phyloP scores from a whole-genome alignment of 495 filamentous ascomycete species.

The Penicillium coffeae region DNA sequence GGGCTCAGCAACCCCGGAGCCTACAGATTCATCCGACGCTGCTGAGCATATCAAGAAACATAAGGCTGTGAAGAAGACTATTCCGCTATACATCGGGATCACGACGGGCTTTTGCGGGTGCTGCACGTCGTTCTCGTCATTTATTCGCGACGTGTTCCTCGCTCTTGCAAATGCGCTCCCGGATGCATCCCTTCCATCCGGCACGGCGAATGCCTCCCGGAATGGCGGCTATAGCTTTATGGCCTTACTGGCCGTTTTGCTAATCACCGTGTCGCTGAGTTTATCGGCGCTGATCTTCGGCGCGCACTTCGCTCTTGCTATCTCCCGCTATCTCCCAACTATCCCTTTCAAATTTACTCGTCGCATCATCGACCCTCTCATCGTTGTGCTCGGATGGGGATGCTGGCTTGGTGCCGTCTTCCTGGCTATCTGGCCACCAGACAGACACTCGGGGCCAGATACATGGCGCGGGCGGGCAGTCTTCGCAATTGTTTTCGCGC shows the following conservation, averaged over 20 bases:
- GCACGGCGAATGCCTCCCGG: constrained; percentile 32
- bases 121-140: constrained; percentile 88
- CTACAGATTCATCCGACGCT: constrained; percentile 9
- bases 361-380: constrained; percentile 57
- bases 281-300: constrained; percentile 41
- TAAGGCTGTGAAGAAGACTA: constrained; percentile 63
- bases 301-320: constrained; percentile 73
- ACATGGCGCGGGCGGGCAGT: constrained; percentile 70
- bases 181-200: constrained; percentile 32
- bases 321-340: constrained; percentile 45
- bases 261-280: constrained; percentile 65
- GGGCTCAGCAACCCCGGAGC: constrained; percentile 26
- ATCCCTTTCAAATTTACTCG: constrained; percentile 56
- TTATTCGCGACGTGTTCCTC: constrained; percentile 82
- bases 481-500: constrained; percentile 82
- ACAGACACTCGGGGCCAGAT: constrained; percentile 36
- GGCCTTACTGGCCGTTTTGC: constrained; percentile 66
- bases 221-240: constrained; percentile 80
- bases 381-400: constrained; percentile 61
- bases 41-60: constrained; percentile 35
- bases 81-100: constrained; percentile 87
- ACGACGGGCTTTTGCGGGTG: constrained; percentile 92
- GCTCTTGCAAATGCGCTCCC: constrained; percentile 72
- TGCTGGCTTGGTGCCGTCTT: constrained; percentile 78
- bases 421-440: constrained; percentile 70